These are phyloP conservation scores for Gryganskiella cystojenkinii DNA, from an alignment of 192 early-diverging fungal species.

Conservation along the genomic window DNA sequence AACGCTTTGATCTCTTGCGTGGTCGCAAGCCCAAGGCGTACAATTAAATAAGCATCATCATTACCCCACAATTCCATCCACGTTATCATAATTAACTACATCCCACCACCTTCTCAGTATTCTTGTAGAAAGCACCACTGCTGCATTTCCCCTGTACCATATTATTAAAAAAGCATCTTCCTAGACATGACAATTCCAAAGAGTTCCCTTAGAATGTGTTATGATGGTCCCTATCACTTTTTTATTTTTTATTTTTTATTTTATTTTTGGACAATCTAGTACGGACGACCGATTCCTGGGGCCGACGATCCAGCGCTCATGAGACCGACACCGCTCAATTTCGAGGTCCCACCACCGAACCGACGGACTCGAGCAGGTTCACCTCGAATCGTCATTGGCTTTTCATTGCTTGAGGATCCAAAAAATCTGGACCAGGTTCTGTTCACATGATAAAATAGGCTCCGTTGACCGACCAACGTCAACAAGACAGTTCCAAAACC, in stretches of 20 bases:
- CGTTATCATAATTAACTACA: no score
- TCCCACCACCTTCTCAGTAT: no score
- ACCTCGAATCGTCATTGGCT: conserved; percentile 5
- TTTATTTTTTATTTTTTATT: background rate
- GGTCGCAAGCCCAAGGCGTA: conserved; percentile 13
- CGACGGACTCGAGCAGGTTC: conserved; percentile 30
- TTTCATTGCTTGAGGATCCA: conserved; percentile 11
- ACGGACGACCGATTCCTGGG: background rate
- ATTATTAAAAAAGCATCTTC: no score
- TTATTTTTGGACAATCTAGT: background rate
- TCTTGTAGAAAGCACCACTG: no score
- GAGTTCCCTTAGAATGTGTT: no score
- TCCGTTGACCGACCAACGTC: conserved; percentile 33
- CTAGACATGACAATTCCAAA: no score
- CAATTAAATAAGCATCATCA: background rate
- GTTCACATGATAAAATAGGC: conserved; percentile 15
- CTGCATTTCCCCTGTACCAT: no score
- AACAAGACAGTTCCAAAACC: conserved; percentile 41
- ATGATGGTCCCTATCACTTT: no score
- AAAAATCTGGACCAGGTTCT: conserved; percentile 20
- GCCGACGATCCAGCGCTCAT: conserved; percentile 11
- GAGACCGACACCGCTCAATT: conserved; percentile 14
- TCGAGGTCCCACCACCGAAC: conserved; percentile 1
- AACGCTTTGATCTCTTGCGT: conserved; percentile 17
- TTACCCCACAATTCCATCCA: no score